A percentile compares a stretch with the other conserved stretches of the same genome.
Evolutionary conservation across 768 basidiomycete species (phyloP).

Genomic region (Russula sp.): DNA sequence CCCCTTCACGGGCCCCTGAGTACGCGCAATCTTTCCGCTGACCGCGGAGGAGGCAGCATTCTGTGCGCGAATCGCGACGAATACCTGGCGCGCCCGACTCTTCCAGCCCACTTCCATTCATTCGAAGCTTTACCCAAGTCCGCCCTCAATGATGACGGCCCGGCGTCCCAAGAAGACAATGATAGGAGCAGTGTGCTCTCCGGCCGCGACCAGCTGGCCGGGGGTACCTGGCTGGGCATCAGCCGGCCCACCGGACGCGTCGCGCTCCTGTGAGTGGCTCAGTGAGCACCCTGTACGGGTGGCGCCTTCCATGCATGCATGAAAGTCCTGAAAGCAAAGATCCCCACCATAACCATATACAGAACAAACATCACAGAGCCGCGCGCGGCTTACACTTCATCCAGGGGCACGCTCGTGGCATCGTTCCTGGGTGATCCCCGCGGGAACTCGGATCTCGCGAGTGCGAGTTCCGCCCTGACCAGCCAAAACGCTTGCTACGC

Average conservation of each 20-base stretch:
- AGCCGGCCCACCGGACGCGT: slow-evolving; percentile 52
- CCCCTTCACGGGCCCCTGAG: not conserved
- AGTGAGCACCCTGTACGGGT: not conserved
- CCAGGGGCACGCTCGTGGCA: slow-evolving; percentile 64
- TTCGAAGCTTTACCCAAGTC: slow-evolving; percentile 35
- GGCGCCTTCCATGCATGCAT: slow-evolving; percentile 11
- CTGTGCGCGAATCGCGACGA: slow-evolving; percentile 78
- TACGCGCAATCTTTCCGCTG: not conserved
- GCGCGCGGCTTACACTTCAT: slow-evolving; percentile 41
- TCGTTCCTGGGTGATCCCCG: slow-evolving; percentile 55
- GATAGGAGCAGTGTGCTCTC: slow-evolving; percentile 48
- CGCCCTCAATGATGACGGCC: slow-evolving; percentile 7
- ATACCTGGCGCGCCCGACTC: slow-evolving; percentile 58
- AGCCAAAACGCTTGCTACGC: slow-evolving; percentile 52
- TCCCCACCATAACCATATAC: slow-evolving; percentile 21
- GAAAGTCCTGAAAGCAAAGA: not conserved
- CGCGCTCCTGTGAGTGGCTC: slow-evolving; percentile 58
- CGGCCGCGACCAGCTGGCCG: slow-evolving; percentile 64
- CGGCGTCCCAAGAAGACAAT: slow-evolving; percentile 21
- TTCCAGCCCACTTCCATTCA: slow-evolving; percentile 59
- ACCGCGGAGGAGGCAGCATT: slow-evolving; percentile 41
- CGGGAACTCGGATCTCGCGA: slow-evolving; percentile 35
- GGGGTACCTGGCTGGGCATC: slow-evolving; percentile 82
- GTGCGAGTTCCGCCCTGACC: slow-evolving; percentile 43
- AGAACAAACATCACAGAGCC: slow-evolving; percentile 86